Base-by-base conservation (phyloP, 2,329 filamentous ascomycete genomes). In the Aspergillus eucalypticola region DNA sequence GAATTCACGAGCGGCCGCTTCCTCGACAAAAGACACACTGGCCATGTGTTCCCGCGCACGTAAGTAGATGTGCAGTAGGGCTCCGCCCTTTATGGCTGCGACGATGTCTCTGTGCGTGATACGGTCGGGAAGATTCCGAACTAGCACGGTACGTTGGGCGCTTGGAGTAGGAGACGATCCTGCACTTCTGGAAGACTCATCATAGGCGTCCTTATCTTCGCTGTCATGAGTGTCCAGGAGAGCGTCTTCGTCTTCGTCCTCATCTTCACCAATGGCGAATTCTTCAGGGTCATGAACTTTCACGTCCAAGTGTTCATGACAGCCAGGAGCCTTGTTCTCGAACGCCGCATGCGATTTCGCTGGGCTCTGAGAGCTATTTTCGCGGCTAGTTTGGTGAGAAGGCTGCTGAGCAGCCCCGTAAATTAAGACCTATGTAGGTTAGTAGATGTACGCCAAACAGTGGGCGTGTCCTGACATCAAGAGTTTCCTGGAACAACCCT, bases 21-120 rank as follows among this genome's bases (percentile, higher is more conserved):
- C 84, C 54, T 87, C 81, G 6, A 91, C 79, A 70, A 95, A 95
- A 0, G 91, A 90, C 2, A 95, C 81, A 44, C 82, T 84, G 3
- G 86, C 89, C 48, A 78, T 79, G 32, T 83, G 83, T 54, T 91
- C 87, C 44, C 83, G 75, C 8, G 67, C 70, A 32, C 86, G 84
- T 51, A 92, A 66, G 66, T 84, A 88, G 42, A 94, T 78, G 64
- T 92, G 89, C 10, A 93, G 74, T 10, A 96, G 67, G 64, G 84
- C 81, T 1, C 91, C 91, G 23, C 91, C 91, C 60, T 88, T 86
- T 54, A 95, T 77, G 10, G 83, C 82, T 21, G 82, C 80, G 3
- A 84, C 82, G 60, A 95, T 77, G 63, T 95, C 90, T 50, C 81
- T 81, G 68, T 90, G 85, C 0, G 86, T 89, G 13, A 83, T 84